Conservation (phyloP, 768 basidiomycete species). For the Leccinum broughii region DNA sequence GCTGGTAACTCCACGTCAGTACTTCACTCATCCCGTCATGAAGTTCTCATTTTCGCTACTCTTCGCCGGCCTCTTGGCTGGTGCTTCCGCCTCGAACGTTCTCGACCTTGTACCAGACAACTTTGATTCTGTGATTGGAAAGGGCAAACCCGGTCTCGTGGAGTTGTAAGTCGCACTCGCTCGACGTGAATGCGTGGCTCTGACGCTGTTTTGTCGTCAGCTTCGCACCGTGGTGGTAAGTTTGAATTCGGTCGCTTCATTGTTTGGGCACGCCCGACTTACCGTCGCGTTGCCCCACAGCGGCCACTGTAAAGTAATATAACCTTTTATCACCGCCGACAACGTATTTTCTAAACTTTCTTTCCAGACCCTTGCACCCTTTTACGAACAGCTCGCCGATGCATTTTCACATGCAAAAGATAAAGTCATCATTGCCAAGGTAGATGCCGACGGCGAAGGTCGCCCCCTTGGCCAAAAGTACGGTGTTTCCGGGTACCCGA, state of each 20-base stretch:
- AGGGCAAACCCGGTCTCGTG: constrained; percentile 81
- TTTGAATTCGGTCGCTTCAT: constrained; percentile 6
- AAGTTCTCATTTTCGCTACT: constrained; percentile 56
- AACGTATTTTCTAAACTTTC: not conserved
- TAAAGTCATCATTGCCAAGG: constrained; percentile 86
- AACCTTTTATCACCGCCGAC: not conserved
- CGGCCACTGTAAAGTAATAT: constrained; percentile 81
- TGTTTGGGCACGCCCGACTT: not conserved
- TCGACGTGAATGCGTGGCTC: not conserved
- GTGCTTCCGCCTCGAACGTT: constrained; percentile 76
- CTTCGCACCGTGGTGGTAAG: constrained; percentile 89
- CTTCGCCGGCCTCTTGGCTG: constrained; percentile 53
- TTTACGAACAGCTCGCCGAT: constrained; percentile 86
- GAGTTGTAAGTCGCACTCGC: constrained; percentile 71
- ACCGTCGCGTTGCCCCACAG: constrained; percentile 35
- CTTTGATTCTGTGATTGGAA: constrained; percentile 74
- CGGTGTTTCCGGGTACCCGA: constrained; percentile 84
- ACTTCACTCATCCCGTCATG: constrained; percentile 43
- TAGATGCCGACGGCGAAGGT: constrained; percentile 89
- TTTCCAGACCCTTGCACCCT: constrained; percentile 80
- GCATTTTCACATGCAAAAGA: constrained; percentile 78
- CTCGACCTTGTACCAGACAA: constrained; percentile 72
- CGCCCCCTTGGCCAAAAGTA: constrained; percentile 74
- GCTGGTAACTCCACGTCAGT: constrained; percentile 31
- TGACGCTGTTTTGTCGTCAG: constrained; percentile 37